These are phyloP conservation scores for Bipolaris cookei DNA, from an alignment of 2,329 filamentous ascomycete genomes.

Conservation along the genomic window DNA sequence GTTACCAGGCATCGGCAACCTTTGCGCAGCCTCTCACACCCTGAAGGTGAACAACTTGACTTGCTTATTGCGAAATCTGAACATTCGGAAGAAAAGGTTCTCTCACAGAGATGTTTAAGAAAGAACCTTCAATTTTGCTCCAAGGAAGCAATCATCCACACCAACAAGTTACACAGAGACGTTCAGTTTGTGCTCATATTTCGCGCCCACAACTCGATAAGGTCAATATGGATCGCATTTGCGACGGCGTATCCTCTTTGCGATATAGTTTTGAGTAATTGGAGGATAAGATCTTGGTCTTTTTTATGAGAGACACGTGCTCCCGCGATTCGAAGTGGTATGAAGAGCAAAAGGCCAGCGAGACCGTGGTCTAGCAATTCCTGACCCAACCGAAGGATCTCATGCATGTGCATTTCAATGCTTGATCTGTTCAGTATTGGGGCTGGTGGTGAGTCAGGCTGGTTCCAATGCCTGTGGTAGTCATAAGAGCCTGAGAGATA, in stretches of 20 bases:
- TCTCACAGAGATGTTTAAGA: too few relatives aligned
- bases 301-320: constrained; percentile 21
- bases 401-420: constrained; percentile 25
- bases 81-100: too few relatives aligned
- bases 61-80: too few relatives aligned
- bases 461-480: constrained; percentile 31
- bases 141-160: neutral
- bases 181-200: neutral
- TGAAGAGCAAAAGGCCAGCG: constrained; percentile 33
- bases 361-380: constrained; percentile 23
- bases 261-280: constrained; percentile 16
- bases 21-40: too few relatives aligned
- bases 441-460: constrained; percentile 4
- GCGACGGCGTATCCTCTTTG: constrained; percentile 30
- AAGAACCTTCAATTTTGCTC: too few relatives aligned
- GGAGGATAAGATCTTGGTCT: constrained; percentile 18
- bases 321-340: constrained; percentile 38
- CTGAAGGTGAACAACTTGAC: too few relatives aligned
- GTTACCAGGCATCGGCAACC: too few relatives aligned
- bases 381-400: constrained; percentile 29
- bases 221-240: constrained; percentile 21
- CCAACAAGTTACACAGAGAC: too few relatives aligned
- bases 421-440: constrained; percentile 22
- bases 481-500: constrained; percentile 39
- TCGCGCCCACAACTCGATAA: constrained; percentile 23